phyloP scores from a whole-genome alignment of 1,139 yeast species.

The Suhomyces maxii region DNA sequence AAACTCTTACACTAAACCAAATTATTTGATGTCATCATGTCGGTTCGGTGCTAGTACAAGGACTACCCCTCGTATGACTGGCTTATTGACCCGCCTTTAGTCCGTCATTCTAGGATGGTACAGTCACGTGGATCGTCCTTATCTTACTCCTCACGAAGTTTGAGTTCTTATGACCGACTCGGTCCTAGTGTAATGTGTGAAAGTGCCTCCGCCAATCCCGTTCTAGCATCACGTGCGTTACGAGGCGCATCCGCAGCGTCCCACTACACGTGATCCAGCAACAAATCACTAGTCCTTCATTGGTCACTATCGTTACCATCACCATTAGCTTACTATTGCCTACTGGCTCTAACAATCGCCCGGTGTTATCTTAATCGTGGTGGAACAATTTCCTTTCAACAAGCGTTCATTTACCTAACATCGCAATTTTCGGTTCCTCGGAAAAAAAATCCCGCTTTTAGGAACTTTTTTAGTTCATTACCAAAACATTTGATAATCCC shows the following conservation, averaged over 20 bases:
- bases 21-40: no score
- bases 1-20: no score
- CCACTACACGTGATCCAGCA: slow-evolving; percentile 1
- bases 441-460: background rate
- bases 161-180: background rate
- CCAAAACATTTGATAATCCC: no score
- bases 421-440: background rate
- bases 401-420: background rate
- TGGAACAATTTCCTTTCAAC: background rate
- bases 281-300: slow-evolving; percentile 3
- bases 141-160: no score
- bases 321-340: background rate
- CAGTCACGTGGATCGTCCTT: no score
- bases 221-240: background rate
- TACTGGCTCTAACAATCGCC: background rate
- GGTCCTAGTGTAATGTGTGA: no score
- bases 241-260: background rate
- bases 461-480: background rate
- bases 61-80: no score
- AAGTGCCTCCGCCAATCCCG: background rate
- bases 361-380: background rate
- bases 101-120: no score
- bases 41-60: no score
- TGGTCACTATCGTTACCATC: background rate
- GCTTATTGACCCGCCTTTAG: no score